Evolutionary conservation across 2,329 filamentous ascomycete species (phyloP).

Genomic region (Fusarium citri): DNA sequence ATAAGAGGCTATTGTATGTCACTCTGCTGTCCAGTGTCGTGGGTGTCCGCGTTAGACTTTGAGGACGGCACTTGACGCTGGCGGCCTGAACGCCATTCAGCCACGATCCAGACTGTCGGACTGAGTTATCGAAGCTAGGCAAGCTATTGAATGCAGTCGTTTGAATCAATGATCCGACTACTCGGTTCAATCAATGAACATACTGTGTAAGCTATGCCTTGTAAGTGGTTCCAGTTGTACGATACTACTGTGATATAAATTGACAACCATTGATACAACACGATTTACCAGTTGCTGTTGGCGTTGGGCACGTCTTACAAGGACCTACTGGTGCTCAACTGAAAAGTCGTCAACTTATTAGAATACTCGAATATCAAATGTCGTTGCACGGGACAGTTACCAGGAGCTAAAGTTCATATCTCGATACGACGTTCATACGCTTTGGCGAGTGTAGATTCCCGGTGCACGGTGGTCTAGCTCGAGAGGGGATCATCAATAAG

Average conservation of each 20-base stretch:
- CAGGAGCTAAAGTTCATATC: slow-evolving; percentile 9
- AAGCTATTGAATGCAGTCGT: slow-evolving; percentile 6
- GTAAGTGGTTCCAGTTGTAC: neutral
- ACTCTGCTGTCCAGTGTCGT: slow-evolving; percentile 19
- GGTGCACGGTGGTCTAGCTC: neutral
- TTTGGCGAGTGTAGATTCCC: slow-evolving; percentile 1
- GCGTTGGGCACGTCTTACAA: slow-evolving; percentile 1
- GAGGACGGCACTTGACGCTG: slow-evolving; percentile 25
- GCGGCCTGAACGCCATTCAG: slow-evolving; percentile 23
- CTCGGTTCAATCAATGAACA: slow-evolving; percentile 4
- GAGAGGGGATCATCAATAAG: slow-evolving; percentile 2
- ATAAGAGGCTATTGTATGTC: neutral
- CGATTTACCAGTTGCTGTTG: neutral
- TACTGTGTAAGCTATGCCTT: slow-evolving; percentile 6
- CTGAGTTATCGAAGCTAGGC: slow-evolving; percentile 21
- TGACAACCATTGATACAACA: neutral
- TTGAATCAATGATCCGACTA: slow-evolving; percentile 17
- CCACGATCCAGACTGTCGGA: slow-evolving; percentile 32
- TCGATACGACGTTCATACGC: slow-evolving; percentile 1
- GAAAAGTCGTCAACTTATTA: slow-evolving; percentile 1
- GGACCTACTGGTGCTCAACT: neutral
- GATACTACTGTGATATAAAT: neutral
- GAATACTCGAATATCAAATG: neutral
- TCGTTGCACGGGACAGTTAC: slow-evolving; percentile 6
- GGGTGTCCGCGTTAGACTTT: slow-evolving; percentile 9